Percentiles rank a stretch among this genome's conserved stretches.
Conservation (phyloP, 2,329 filamentous ascomycete species). For the Incumbomyces lentus region DNA sequence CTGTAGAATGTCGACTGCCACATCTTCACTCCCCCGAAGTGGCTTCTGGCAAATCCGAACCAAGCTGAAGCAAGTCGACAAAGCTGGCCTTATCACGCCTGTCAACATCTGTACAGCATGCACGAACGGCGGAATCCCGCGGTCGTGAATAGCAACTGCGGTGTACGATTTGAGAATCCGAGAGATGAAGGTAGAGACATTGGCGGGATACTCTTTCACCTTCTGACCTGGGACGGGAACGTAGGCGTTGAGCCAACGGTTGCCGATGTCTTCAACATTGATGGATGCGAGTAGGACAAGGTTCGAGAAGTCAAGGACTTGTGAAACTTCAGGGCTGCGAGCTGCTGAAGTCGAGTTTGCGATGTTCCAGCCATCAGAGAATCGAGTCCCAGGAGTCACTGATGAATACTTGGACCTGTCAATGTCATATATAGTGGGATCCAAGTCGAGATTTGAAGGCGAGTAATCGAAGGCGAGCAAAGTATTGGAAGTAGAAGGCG, state of each 20-base stretch:
- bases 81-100: constrained; percentile 22
- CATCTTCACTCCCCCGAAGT: constrained; percentile 25
- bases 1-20: constrained; percentile 28
- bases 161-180: constrained; percentile 38
- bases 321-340: neutral
- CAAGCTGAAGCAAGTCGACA: constrained; percentile 34
- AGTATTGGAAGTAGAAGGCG: too few species aligned
- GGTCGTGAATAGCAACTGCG: constrained; percentile 28
- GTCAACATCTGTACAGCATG: constrained; percentile 30
- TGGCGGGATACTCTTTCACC: constrained; percentile 32
- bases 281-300: constrained; percentile 35
- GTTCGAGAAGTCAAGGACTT: neutral
- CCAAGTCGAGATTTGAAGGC: too few species aligned
- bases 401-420: too few species aligned
- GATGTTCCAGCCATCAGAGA: too few species aligned
- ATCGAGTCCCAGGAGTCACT: too few species aligned
- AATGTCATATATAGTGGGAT: too few species aligned
- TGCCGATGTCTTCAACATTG: constrained; percentile 37
- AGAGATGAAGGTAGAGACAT: constrained; percentile 31
- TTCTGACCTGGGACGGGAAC: constrained; percentile 36
- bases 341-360: neutral
- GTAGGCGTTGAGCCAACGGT: constrained; percentile 41
- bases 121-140: constrained; percentile 35
- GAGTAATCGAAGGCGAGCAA: too few species aligned
- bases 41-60: constrained; percentile 32